phyloP scores from a whole-genome alignment of 768 basidiomycete genomes.

The Boletus sp. region DNA sequence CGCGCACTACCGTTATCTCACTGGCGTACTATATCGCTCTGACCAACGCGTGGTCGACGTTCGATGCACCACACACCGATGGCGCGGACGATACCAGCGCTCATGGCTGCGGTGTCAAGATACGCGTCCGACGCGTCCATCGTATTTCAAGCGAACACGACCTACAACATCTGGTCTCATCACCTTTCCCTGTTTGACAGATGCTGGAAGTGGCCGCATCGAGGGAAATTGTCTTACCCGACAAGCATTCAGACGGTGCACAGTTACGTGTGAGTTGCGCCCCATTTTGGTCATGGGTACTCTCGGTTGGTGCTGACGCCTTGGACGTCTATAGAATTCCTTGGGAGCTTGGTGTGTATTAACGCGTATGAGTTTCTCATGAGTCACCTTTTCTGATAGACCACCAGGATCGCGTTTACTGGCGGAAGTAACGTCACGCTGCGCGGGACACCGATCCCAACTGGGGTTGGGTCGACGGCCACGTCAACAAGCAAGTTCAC shows the following conservation, averaged over 20 bases:
- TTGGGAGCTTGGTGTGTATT: conserved; percentile 28
- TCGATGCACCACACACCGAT: conserved; percentile 46
- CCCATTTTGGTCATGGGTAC: neutral
- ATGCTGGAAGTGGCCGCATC: conserved; percentile 56
- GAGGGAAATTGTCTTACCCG: conserved; percentile 61
- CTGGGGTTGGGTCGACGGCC: conserved; percentile 66
- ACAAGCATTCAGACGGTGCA: conserved; percentile 50
- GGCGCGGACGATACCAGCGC: conserved; percentile 52
- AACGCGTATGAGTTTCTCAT: neutral
- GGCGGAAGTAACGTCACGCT: conserved; percentile 60
- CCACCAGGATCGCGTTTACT: conserved; percentile 50
- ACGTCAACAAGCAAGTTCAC: conserved; percentile 46
- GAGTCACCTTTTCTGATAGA: neutral
- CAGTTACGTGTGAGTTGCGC: conserved; percentile 42
- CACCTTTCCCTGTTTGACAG: conserved; percentile 51
- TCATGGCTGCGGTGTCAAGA: conserved; percentile 42
- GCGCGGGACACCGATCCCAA: conserved; percentile 52
- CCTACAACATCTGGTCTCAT: conserved; percentile 61
- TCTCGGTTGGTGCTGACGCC: neutral
- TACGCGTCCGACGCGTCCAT: conserved; percentile 48
- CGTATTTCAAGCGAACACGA: conserved; percentile 52
- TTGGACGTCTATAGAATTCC: conserved; percentile 33
- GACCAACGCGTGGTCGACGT: conserved; percentile 45
- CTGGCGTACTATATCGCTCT: conserved; percentile 22
- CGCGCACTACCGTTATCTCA: neutral